Evolutionary conservation across 2,329 filamentous ascomycete genomes (phyloP).

Genomic region (Aspergillus udagawae): DNA sequence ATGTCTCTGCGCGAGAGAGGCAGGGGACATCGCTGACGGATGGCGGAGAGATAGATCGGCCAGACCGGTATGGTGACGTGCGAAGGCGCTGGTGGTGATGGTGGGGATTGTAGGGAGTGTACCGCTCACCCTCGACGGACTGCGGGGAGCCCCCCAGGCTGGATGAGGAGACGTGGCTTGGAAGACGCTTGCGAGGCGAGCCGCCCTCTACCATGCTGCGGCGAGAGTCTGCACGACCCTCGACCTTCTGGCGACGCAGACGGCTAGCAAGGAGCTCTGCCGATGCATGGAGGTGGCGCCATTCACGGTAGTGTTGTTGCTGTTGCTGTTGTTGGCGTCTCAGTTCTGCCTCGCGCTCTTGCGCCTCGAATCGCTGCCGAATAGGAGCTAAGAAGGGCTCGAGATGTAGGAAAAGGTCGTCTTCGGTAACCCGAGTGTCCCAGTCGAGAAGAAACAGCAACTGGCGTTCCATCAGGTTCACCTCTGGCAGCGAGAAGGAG

Average conservation of each 20-base stretch:
- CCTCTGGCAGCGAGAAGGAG: slow-evolving; percentile 89
- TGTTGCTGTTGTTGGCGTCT: slow-evolving; percentile 5
- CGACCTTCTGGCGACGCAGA: slow-evolving; percentile 35
- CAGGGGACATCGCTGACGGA: slow-evolving; percentile 42
- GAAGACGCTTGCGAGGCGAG: slow-evolving; percentile 22
- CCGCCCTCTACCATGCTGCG: slow-evolving; percentile 8
- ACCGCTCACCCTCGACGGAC: slow-evolving; percentile 31
- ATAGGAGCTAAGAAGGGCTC: slow-evolving; percentile 87
- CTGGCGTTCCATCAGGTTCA: slow-evolving; percentile 99
- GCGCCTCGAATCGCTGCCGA: slow-evolving; percentile 56
- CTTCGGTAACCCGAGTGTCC: slow-evolving; percentile 80
- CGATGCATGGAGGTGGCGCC: slow-evolving; percentile 34
- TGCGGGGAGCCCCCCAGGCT: slow-evolving; percentile 28
- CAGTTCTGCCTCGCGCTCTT: slow-evolving; percentile 42
- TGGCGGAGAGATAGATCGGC: slow-evolving; percentile 41
- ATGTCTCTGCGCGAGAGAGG: slow-evolving; percentile 39
- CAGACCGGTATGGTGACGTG: slow-evolving; percentile 32
- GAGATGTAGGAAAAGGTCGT: slow-evolving; percentile 82
- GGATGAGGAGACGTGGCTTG: slow-evolving; percentile 26
- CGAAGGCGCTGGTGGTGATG: slow-evolving; percentile 21
- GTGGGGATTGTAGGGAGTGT: slow-evolving; percentile 32
- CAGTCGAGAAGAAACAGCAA: slow-evolving; percentile 91
- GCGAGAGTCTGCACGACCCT: slow-evolving; percentile 25
- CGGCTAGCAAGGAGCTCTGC: slow-evolving; percentile 33
- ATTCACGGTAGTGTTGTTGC: slow-evolving; percentile 27